Percentiles rank a stretch among this genome's conserved stretches.
These are phyloP conservation scores for Claviceps spartinae DNA, from an alignment of 2,329 filamentous ascomycete genomes.

Conservation along the genomic window DNA sequence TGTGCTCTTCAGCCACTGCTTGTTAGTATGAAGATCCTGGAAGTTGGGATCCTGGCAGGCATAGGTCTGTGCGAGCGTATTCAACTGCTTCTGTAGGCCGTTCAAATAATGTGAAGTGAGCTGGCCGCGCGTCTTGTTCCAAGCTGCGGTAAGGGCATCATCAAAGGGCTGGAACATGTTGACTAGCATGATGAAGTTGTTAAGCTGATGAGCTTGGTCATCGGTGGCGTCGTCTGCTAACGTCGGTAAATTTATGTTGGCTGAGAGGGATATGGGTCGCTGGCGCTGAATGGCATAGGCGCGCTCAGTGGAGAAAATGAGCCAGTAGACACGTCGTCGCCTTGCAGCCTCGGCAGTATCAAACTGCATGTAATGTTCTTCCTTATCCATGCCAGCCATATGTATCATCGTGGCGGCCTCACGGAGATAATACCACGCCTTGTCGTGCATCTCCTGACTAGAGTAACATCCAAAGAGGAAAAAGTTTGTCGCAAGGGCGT, in stretches of 20 bases:
- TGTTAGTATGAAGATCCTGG: constrained; percentile 42
- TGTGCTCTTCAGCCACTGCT: constrained; percentile 52
- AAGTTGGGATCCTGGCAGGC: constrained; percentile 40
- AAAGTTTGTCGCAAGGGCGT: constrained; percentile 58
- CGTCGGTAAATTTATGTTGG: constrained; percentile 52
- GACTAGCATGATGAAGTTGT: constrained; percentile 45
- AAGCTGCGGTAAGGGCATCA: constrained; percentile 46
- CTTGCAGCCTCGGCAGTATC: constrained; percentile 47
- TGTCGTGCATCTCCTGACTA: constrained; percentile 57
- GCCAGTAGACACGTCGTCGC: constrained; percentile 57
- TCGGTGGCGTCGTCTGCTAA: constrained; percentile 47
- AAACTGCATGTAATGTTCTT: constrained; percentile 47
- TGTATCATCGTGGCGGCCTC: constrained; percentile 61
- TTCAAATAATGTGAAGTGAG: constrained; percentile 44
- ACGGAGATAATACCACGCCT: constrained; percentile 67
- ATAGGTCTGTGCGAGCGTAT: constrained; percentile 37
- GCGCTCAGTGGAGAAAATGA: constrained; percentile 58
- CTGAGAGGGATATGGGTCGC: constrained; percentile 55
- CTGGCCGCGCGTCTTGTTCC: constrained; percentile 50
- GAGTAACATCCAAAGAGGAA: constrained; percentile 65
- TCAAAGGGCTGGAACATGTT: constrained; percentile 54
- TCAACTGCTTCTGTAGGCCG: constrained; percentile 48
- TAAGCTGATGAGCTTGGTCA: constrained; percentile 37
- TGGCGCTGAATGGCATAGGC: constrained; percentile 59
- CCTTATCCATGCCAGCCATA: constrained; percentile 46